Evolutionary conservation across 2,329 filamentous ascomycete species (phyloP).

Genomic region (Polytolypa hystricis): DNA sequence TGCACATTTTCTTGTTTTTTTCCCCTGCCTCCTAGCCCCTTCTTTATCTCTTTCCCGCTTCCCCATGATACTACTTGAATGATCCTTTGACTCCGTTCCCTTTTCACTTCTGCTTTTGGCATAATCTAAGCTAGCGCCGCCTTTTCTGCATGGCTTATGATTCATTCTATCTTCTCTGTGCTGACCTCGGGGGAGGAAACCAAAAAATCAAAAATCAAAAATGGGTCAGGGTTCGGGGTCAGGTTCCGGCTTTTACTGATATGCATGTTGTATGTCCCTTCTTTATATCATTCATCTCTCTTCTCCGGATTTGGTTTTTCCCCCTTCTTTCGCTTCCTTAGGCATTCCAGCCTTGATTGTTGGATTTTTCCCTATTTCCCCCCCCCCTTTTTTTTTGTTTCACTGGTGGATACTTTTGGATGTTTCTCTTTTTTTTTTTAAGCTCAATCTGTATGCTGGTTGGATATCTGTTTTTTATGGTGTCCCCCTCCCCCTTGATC

Average conservation of each 20-base stretch:
- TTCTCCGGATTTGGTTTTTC: neutral
- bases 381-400: neutral
- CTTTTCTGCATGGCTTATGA: neutral
- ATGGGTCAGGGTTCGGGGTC: too few relatives aligned
- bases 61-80: too few relatives aligned
- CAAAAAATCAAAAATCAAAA: neutral
- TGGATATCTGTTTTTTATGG: neutral
- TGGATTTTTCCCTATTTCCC: neutral
- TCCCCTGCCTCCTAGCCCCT: neutral
- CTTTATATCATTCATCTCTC: neutral
- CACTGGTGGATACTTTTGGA: neutral
- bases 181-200: neutral
- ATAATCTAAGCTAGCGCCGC: neutral
- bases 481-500: neutral
- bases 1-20: neutral
- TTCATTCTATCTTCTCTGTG: neutral
- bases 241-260: neutral
- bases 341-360: neutral
- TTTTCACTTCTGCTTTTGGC: neutral
- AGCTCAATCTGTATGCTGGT: neutral
- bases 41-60: neutral
- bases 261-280: neutral
- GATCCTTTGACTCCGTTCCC: too few relatives aligned
- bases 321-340: neutral
- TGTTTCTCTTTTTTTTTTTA: neutral